These are phyloP conservation scores for Passiflora organensis DNA, from an alignment of 345 rosid species.

Conservation along the genomic window DNA sequence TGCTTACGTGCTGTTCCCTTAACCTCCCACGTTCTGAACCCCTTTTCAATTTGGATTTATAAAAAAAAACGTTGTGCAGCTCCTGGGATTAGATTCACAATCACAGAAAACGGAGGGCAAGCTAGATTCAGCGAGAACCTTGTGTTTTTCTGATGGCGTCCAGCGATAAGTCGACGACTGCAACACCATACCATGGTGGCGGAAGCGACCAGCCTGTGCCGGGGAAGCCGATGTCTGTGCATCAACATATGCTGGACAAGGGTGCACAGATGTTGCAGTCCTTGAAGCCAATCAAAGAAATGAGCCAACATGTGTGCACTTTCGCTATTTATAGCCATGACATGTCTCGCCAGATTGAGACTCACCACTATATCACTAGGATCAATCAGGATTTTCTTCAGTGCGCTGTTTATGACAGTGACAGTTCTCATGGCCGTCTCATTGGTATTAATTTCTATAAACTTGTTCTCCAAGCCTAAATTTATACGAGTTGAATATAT, in stretches of 20 bases:
- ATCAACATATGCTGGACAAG: conserved; percentile 40
- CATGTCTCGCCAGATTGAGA: conserved; percentile 66
- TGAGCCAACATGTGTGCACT: conserved; percentile 61
- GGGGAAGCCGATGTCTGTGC: conserved; percentile 47
- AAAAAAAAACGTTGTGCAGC: no score
- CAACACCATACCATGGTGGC: conserved; percentile 13
- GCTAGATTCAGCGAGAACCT: no score
- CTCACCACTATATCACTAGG: conserved; percentile 58
- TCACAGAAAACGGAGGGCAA: neutral
- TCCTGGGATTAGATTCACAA: no score
- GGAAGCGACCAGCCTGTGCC: conserved; percentile 26
- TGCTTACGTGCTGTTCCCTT: conserved; percentile 15
- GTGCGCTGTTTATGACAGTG: conserved; percentile 70
- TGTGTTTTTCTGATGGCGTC: conserved; percentile 24
- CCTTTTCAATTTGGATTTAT: no score
- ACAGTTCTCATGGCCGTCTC: conserved; percentile 47
- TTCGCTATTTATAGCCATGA: conserved; percentile 76
- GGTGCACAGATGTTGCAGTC: conserved; percentile 68
- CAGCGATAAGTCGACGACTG: conserved; percentile 29
- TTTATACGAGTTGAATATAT: no score
- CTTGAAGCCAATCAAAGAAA: conserved; percentile 58
- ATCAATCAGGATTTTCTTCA: conserved; percentile 78
- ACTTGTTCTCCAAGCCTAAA: no score
- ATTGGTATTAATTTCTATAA: no score
- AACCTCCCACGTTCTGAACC: conserved; percentile 13